A percentile compares a stretch with the other conserved stretches of the same genome.
These are phyloP conservation scores for Colletotrichum spaethianum DNA, from an alignment of 2,329 filamentous ascomycete genomes.

Conservation along the genomic window DNA sequence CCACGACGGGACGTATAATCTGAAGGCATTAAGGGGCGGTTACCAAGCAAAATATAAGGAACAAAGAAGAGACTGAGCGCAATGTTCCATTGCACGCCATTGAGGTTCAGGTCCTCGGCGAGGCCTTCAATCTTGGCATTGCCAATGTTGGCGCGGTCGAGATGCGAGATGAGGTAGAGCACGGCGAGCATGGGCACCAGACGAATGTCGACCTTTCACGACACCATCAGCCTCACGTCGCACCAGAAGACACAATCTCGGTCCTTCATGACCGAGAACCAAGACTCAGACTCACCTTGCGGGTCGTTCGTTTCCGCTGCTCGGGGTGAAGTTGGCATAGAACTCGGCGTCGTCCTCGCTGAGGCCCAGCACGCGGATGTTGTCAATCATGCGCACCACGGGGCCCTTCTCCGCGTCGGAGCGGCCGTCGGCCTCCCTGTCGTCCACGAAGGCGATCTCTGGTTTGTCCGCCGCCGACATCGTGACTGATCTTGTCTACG, in stretches of 20 bases:
- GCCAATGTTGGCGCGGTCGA: slow-evolving; percentile 67
- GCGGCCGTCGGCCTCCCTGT: slow-evolving; percentile 31
- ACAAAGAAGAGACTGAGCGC: slow-evolving; percentile 74
- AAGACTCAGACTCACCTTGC: slow-evolving; percentile 43
- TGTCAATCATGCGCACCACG: slow-evolving; percentile 46
- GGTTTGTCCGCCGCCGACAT: slow-evolving; percentile 43
- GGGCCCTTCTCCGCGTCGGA: slow-evolving; percentile 42
- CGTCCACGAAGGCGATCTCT: slow-evolving; percentile 45
- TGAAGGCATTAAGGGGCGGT: too few species aligned
- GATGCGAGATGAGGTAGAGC: slow-evolving; percentile 70
- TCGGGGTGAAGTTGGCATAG: slow-evolving; percentile 45
- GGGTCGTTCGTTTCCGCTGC: slow-evolving; percentile 45
- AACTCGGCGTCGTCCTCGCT: slow-evolving; percentile 48
- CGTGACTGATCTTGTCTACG: background rate
- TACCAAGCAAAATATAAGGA: slow-evolving; percentile 67
- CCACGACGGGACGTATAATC: background rate
- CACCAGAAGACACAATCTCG: too few species aligned
- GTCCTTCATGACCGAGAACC: background rate
- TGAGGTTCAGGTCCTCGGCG: slow-evolving; percentile 59
- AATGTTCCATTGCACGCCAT: slow-evolving; percentile 70
- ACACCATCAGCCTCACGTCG: background rate
- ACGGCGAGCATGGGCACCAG: slow-evolving; percentile 66
- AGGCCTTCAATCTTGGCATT: slow-evolving; percentile 66
- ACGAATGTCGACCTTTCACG: slow-evolving; percentile 39
- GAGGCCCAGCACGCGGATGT: slow-evolving; percentile 49